These are phyloP conservation scores for Rhododendron molle DNA, from an alignment of 148 eudicot genomes.

Conservation along the genomic window DNA sequence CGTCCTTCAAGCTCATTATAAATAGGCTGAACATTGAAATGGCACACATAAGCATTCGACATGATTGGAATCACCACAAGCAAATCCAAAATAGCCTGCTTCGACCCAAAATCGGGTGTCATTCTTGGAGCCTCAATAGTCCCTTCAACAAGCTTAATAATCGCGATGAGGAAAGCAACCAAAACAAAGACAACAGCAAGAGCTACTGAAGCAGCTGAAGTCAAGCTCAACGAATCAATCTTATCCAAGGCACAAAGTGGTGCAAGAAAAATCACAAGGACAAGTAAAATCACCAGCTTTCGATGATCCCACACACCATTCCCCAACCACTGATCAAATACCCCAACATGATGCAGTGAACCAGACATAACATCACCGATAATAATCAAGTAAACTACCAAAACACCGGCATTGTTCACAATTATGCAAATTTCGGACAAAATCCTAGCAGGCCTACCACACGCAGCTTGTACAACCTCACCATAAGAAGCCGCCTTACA, in stretches of 20 bases:
- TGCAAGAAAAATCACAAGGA: slow-evolving; percentile 63
- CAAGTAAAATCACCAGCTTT: slow-evolving; percentile 62
- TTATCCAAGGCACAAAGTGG: slow-evolving; percentile 85
- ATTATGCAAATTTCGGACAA: slow-evolving; percentile 83
- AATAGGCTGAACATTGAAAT: slow-evolving; percentile 91
- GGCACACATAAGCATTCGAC: slow-evolving; percentile 93
- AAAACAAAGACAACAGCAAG: slow-evolving; percentile 85
- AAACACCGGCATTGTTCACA: slow-evolving; percentile 82
- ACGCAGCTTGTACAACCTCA: slow-evolving; percentile 76
- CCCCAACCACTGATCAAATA: slow-evolving; percentile 83
- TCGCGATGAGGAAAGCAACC: slow-evolving; percentile 53
- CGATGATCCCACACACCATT: slow-evolving; percentile 89
- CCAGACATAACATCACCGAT: slow-evolving; percentile 97
- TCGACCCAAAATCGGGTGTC: slow-evolving; percentile 86
- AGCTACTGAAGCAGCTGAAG: slow-evolving; percentile 95
- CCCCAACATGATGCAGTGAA: slow-evolving; percentile 69
- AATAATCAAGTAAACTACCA: slow-evolving; percentile 89
- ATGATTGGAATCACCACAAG: slow-evolving; percentile 95
- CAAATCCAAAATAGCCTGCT: slow-evolving; percentile 69
- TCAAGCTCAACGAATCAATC: slow-evolving; percentile 86
- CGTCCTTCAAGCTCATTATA: slow-evolving; percentile 86
- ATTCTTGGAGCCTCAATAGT: slow-evolving; percentile 66
- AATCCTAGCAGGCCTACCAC: slow-evolving; percentile 69
- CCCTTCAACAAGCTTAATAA: slow-evolving; percentile 75
- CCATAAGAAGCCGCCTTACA: slow-evolving; percentile 76